phyloP scores from a whole-genome alignment of 2,329 filamentous ascomycete genomes.

The Alternaria dauci region DNA sequence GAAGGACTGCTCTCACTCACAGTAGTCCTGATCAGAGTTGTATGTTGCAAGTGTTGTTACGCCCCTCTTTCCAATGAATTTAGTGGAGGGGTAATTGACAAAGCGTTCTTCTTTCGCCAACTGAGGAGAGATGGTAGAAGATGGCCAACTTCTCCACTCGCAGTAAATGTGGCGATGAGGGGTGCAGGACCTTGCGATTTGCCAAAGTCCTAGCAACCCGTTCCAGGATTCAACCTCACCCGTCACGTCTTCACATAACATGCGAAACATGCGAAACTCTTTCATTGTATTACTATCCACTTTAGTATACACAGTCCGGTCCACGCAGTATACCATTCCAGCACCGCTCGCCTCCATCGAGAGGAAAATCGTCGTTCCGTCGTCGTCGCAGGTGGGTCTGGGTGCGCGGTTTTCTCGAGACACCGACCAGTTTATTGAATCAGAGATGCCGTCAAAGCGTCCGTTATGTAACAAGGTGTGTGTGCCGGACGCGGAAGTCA shows the following conservation, averaged over 20 bases:
- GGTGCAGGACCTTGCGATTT: neutral
- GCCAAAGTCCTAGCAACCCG: neutral
- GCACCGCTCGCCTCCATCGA: neutral
- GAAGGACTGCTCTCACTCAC: neutral
- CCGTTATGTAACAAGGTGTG: constrained; percentile 94
- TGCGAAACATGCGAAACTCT: constrained; percentile 3
- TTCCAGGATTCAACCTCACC: neutral
- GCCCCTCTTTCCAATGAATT: constrained; percentile 40
- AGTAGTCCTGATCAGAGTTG: neutral
- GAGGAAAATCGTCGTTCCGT: neutral
- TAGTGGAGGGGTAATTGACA: constrained; percentile 51
- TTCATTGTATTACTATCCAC: constrained; percentile 11
- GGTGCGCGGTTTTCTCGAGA: constrained; percentile 21
- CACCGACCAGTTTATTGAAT: constrained; percentile 68
- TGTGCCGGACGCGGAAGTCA: constrained; percentile 99
- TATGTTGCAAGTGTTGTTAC: constrained; percentile 52
- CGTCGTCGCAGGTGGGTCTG: neutral
- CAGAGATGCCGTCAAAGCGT: constrained; percentile 99
- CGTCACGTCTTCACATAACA: neutral
- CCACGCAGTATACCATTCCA: neutral
- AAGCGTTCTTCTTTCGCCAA: constrained; percentile 51
- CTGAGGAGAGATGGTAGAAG: constrained; percentile 44
- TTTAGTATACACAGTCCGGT: constrained; percentile 8
- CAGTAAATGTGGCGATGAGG: constrained; percentile 35
- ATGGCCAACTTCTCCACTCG: constrained; percentile 39